Base-by-base conservation (phyloP, 1,284 basidiomycete genomes). In the Cryptococcus depauperatus region DNA sequence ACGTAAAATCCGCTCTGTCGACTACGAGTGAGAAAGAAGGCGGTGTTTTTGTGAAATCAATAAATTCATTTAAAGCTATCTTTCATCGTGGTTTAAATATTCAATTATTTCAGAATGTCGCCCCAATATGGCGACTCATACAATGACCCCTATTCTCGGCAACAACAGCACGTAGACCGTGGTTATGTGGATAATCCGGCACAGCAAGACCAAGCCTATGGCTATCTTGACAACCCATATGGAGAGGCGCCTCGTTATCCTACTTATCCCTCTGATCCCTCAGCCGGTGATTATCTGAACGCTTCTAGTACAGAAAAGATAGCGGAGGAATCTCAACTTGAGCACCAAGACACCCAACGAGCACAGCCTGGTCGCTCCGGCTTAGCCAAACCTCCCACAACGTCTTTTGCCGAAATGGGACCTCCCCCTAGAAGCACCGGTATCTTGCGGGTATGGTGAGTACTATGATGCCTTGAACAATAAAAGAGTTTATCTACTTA, bases 391-490 rank as follows among this genome's bases (percentile, higher is more conserved):
- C 57, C 56, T n/a, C n/a, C n/a, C 14, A 55, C 57, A 1, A 50
- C 52, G 27, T 59, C 57, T 19, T 63, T 59, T 46, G 61, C 63
- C 9, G 60, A 59, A 29, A 55, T 64, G 44, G 68, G 68, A 2
- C 67, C 66, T 1, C 69, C 69, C 3, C 69, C 69, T 21, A 56
- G 67, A 42, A 65, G 62, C 47, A 71, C 69, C 4, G 69, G 69
- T 37, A 66, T 70, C 32, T 50, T 71, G 21, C 46, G 69, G 19
- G 66, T 68, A 60, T 71, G 69, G 69, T 41, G 18, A n/a, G 39
- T 28, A 18, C 37, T 18, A 33, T 6, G 7, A 9, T 33, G 32
- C 7, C 32, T n/a, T 18, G 32, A 3, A n/a, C n/a, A n/a, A n/a
- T n/a, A n/a, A n/a, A n/a, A n/a, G n/a, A n/a, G 32, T 14, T 33